These are phyloP conservation scores for Scenedesmus sp. DNA, from an alignment of 163 green algal genomes.

Conservation along the genomic window DNA sequence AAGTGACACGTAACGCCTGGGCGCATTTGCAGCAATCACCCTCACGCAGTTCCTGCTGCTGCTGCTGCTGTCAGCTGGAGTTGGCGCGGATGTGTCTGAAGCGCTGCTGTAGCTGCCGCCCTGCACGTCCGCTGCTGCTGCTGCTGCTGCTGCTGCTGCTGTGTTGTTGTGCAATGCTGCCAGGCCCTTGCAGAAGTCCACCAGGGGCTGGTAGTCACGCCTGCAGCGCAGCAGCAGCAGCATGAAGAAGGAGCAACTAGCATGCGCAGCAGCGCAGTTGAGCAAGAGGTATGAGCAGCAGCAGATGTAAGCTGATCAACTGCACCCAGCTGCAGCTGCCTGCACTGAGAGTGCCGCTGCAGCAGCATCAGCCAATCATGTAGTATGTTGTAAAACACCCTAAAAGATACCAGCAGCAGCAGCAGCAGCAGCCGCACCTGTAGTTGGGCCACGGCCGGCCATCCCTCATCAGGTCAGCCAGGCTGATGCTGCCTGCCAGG, in stretches of 20 bases:
- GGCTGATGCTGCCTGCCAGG: conserved; percentile 26
- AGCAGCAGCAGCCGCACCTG: neutral
- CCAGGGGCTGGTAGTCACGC: conserved; percentile 66
- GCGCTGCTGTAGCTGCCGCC: neutral
- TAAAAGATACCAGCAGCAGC: too few relatives aligned
- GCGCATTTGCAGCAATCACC: conserved; percentile 69
- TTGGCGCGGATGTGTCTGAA: neutral
- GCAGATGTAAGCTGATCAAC: too few relatives aligned
- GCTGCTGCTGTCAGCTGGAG: neutral
- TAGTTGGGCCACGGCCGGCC: conserved; percentile 70
- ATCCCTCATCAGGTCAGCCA: conserved; percentile 60
- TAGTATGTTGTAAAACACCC: too few relatives aligned
- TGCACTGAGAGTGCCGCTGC: too few relatives aligned
- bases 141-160: neutral
- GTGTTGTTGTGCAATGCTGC: neutral
- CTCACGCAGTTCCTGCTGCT: neutral
- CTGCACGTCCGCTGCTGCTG: neutral
- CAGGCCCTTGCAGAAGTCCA: conserved; percentile 45
- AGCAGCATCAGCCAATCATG: too few relatives aligned
- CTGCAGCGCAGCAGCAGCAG: neutral
- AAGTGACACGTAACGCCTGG: conserved; percentile 61
- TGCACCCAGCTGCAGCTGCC: too few relatives aligned
- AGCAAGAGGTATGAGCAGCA: too few relatives aligned
- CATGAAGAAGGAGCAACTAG: too few relatives aligned
- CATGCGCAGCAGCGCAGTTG: too few relatives aligned